Base-by-base conservation (phyloP, 2,329 filamentous ascomycete species). In the Gyromitra esculenta region DNA sequence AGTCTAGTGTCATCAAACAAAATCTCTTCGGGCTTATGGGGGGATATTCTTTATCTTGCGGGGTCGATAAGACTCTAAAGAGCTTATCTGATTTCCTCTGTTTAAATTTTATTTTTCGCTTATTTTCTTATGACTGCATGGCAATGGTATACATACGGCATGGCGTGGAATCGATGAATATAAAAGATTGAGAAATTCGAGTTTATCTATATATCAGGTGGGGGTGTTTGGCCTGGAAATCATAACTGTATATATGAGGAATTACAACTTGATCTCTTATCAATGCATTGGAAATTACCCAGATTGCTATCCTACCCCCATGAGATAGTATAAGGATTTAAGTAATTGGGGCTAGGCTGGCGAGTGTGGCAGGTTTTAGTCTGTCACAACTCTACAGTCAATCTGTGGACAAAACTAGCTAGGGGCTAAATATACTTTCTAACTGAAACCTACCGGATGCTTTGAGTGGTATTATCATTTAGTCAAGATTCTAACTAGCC, bases 61-160 rank as follows among this genome's bases (percentile, higher is more conserved):
- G 39, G 31, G 15, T 48, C 45, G 15, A 15, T 68, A 45, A 48
- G 4, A 15, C 64, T 57, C 37, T 5, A 35, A 57, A 45, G 7
- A 25, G 37, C 13, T 21, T 21, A 21, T 41, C 7, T 43, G 9
- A 4, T 41, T 18, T 41, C 37, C 25, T 31, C 25, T 3, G 25
- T 31, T 31, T 31, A 31, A 31, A 31, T 31, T 31, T 31, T 31
- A 31, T 31, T 31, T 31, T 31, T 31, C 25, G 25, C 25, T 60
- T 60, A 21, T 25, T 35, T 60, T 60, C n/a, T 60, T 56, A 56
- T 31, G 37, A 7, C 7, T 60, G 57, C 37, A 43, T 41, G 37
- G 37, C 7, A 59, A 43, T 60, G 8, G 37, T 1, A 43, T 25
- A 31, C 25, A 31, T 31, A 31, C 25, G 4, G 57, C 35, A 60